Conservation (phyloP, 2,329 filamentous ascomycete species). For the Diaporthe citri region DNA sequence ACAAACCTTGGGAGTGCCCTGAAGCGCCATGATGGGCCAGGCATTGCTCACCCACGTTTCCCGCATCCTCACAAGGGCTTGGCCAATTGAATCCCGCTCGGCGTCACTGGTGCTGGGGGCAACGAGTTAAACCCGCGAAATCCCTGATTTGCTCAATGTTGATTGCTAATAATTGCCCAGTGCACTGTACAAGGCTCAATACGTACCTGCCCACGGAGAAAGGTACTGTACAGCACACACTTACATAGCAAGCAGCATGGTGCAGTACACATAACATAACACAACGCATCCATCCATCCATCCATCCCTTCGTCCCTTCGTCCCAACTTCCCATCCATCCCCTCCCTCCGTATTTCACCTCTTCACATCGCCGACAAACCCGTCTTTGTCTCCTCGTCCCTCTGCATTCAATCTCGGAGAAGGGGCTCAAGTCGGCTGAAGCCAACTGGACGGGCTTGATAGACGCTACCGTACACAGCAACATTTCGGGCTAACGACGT, state of each 20-base stretch:
- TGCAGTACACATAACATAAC: slow-evolving; percentile 12
- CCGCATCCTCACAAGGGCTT: background rate
- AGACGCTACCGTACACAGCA: background rate
- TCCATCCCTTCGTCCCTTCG: background rate
- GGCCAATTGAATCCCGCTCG: background rate
- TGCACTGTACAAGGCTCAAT: background rate
- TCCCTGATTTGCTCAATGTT: slow-evolving; percentile 5
- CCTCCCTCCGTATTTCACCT: background rate
- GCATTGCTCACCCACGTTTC: background rate
- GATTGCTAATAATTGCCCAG: slow-evolving; percentile 19
- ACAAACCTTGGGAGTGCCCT: background rate
- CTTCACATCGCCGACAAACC: background rate
- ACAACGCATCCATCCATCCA: background rate
- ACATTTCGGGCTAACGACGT: slow-evolving; percentile 20
- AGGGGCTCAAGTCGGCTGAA: background rate
- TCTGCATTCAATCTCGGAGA: background rate
- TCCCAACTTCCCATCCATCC: background rate
- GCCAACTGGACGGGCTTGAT: background rate
- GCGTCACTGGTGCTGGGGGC: slow-evolving; percentile 13
- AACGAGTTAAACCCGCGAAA: background rate
- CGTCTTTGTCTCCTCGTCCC: background rate
- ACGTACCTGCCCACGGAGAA: background rate
- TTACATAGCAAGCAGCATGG: slow-evolving; percentile 2
- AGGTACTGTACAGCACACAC: slow-evolving; percentile 13
- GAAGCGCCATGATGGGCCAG: background rate